Percentiles rank a stretch among this genome's conserved stretches.
These are phyloP conservation scores for Fraxinus anomala DNA, from an alignment of 257 asterid species.

Conservation along the genomic window DNA sequence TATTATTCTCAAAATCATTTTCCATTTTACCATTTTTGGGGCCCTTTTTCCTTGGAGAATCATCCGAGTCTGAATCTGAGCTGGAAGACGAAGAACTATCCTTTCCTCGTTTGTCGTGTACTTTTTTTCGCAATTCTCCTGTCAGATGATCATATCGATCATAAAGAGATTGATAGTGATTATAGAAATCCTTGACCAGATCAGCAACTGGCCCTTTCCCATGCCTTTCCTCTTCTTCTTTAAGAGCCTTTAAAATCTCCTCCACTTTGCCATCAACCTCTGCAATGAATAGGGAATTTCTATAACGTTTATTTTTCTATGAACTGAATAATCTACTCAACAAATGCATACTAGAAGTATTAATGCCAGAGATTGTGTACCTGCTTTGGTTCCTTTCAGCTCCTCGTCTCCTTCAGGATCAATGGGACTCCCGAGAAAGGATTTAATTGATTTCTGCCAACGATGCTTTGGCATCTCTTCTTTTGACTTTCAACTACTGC, in stretches of 20 bases:
- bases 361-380: conserved; percentile 34
- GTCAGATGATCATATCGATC: conserved; percentile 76
- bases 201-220: conserved; percentile 54
- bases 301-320: background rate
- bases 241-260: conserved; percentile 57
- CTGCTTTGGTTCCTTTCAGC: conserved; percentile 62
- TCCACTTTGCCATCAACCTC: conserved; percentile 72
- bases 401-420: conserved; percentile 52
- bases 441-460: conserved; percentile 48
- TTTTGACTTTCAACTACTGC: conserved; percentile 31
- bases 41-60: conserved; percentile 42
- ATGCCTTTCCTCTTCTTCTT: conserved; percentile 47
- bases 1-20: conserved; percentile 27
- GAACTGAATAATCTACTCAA: conserved; percentile 10
- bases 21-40: conserved; percentile 53
- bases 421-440: conserved; percentile 51
- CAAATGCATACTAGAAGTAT: background rate
- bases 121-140: conserved; percentile 63
- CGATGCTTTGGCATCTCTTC: conserved; percentile 63
- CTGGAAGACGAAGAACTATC: conserved; percentile 74
- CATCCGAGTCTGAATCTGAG: conserved; percentile 77
- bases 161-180: conserved; percentile 66
- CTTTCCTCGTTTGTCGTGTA: conserved; percentile 41
- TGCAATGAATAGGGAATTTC: conserved; percentile 38
- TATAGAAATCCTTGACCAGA: conserved; percentile 64